Evolutionary conservation across 108 stramenopile genomes (phyloP).

Genomic region (Bacterosira constricta): DNA sequence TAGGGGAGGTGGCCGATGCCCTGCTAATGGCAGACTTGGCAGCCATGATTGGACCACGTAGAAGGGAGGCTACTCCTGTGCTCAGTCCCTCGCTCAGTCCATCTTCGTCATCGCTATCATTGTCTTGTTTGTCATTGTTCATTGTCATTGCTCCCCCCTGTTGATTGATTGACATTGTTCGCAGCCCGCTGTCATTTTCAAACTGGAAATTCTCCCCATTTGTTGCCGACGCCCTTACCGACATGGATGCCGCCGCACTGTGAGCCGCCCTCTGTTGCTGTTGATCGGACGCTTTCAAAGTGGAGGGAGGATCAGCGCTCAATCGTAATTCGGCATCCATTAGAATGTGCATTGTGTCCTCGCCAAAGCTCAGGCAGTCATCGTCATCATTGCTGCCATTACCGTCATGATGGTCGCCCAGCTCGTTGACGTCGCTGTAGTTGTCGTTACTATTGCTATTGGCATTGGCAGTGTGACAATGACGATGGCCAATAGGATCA

Average conservation of each 20-base stretch:
- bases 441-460: not conserved
- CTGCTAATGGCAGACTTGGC: conserved; percentile 8
- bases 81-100: conserved; percentile 14
- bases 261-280: no score
- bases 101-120: not conserved
- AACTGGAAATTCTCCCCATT: not conserved
- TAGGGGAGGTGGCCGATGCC: no score
- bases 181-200: not conserved
- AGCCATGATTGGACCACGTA: conserved; percentile 47
- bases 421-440: not conserved
- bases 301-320: conserved; percentile 16
- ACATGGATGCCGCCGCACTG: no score
- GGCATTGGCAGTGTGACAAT: not conserved
- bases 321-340: conserved; percentile 41
- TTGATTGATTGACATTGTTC: not conserved
- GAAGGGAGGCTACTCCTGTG: conserved; percentile 18
- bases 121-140: not conserved
- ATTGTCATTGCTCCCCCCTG: not conserved
- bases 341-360: conserved; percentile 38
- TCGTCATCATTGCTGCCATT: conserved; percentile 8
- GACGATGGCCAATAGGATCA: not conserved
- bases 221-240: no score
- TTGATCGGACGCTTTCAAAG: no score
- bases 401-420: not conserved
- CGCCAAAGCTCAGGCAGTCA: conserved; percentile 30